phyloP scores from a whole-genome alignment of 176 grass and related monocot species.

The Miscanthus lutarioriparius region DNA sequence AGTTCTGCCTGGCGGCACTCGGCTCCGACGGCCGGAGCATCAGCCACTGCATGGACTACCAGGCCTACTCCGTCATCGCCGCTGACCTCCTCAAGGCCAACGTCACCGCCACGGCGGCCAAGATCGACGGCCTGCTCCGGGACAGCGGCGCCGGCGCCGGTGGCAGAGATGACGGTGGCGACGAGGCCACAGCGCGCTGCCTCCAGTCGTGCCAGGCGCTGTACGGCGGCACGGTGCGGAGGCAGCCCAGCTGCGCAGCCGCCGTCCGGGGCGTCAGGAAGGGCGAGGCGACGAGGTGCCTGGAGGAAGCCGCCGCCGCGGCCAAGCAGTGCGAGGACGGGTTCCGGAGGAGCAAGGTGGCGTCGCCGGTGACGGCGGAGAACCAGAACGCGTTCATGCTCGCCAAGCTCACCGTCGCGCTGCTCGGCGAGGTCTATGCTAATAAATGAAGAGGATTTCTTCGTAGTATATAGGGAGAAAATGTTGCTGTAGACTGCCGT shows the following conservation, averaged over 20 bases:
- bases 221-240: not conserved
- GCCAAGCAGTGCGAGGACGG: constrained; percentile 14
- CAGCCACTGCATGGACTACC: not conserved
- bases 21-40: not conserved
- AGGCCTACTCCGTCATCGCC: not conserved
- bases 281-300: not conserved
- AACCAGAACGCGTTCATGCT: constrained; percentile 27
- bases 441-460: not conserved
- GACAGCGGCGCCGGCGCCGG: too few relatives aligned
- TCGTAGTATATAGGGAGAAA: not conserved
- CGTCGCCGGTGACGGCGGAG: constrained; percentile 25
- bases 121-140: constrained; percentile 18
- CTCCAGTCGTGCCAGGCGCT: constrained; percentile 19
- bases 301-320: constrained; percentile 15
- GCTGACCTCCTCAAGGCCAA: constrained; percentile 26
- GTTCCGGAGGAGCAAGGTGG: not conserved
- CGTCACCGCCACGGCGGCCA: constrained; percentile 34
- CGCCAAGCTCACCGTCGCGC: constrained; percentile 28
- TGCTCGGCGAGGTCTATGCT: not conserved
- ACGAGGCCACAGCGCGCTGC: not conserved
- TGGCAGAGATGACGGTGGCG: too few relatives aligned
- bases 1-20: constrained; percentile 22
- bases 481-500: not conserved
- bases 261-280: not conserved
- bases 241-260: not conserved